Conservation (phyloP, 352 stramenopile species). For the Blastocystis sp. region DNA sequence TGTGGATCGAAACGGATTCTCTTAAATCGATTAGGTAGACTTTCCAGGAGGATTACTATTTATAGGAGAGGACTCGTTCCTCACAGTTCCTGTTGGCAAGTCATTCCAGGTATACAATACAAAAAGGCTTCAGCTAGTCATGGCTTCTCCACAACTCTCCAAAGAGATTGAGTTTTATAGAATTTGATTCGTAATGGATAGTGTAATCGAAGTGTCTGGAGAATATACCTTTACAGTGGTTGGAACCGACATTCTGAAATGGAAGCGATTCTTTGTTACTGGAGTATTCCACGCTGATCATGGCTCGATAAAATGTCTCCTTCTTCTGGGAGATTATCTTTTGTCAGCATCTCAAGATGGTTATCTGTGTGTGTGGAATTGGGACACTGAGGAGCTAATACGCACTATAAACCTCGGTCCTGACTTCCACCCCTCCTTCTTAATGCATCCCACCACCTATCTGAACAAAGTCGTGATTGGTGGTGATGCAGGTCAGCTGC, state of each 20-base stretch:
- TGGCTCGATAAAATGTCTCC: neutral
- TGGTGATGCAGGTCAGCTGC: slow-evolving; percentile 70
- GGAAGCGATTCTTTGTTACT: slow-evolving; percentile 35
- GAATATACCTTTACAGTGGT: slow-evolving; percentile 71
- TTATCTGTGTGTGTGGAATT: slow-evolving; percentile 54
- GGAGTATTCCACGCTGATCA: slow-evolving; percentile 1
- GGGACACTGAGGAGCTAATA: slow-evolving; percentile 70
- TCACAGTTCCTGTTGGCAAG: slow-evolving; percentile 74
- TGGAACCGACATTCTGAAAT: slow-evolving; percentile 69
- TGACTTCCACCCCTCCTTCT: slow-evolving; percentile 71
- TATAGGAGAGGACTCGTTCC: slow-evolving; percentile 65
- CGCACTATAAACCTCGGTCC: slow-evolving; percentile 69
- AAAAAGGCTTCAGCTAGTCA: slow-evolving; percentile 75
- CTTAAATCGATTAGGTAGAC: slow-evolving; percentile 10
- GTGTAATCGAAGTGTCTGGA: slow-evolving; percentile 68
- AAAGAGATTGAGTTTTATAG: slow-evolving; percentile 72
- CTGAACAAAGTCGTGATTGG: slow-evolving; percentile 79
- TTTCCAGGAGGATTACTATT: neutral
- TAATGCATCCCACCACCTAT: slow-evolving; percentile 78
- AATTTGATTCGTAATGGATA: neutral
- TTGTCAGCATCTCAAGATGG: slow-evolving; percentile 8
- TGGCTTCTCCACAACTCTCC: slow-evolving; percentile 74
- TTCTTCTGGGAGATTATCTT: slow-evolving; percentile 57
- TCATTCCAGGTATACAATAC: slow-evolving; percentile 80
- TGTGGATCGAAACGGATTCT: slow-evolving; percentile 3